Percentiles rank a stretch among this genome's conserved stretches.
phyloP scores from a whole-genome alignment of 2,329 filamentous ascomycete species.

The Lasiodiplodia theobromae region DNA sequence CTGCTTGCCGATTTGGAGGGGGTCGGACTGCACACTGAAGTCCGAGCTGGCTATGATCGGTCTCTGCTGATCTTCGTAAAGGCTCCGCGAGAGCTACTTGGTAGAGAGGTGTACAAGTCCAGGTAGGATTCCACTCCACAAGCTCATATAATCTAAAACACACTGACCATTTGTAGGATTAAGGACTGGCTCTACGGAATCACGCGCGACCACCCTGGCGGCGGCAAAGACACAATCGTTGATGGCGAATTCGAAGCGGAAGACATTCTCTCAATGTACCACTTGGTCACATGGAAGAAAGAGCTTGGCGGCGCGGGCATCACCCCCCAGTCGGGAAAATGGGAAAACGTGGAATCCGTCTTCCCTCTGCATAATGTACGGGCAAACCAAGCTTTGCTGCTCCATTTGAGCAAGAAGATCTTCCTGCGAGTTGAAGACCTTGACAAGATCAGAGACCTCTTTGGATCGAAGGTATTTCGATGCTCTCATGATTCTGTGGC shows the following conservation, averaged over 20 bases:
- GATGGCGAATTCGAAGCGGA: conserved; percentile 80
- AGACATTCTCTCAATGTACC: conserved; percentile 76
- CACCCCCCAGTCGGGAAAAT: conserved; percentile 71
- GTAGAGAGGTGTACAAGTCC: conserved; percentile 42
- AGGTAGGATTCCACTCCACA: conserved; percentile 33
- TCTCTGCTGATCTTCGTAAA: conserved; percentile 42
- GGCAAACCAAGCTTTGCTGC: conserved; percentile 79
- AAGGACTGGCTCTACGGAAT: conserved; percentile 88
- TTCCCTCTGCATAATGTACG: conserved; percentile 81
- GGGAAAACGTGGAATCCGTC: conserved; percentile 75
- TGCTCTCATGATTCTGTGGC: background rate
- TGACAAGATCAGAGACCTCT: conserved; percentile 76
- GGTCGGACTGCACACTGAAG: conserved; percentile 42
- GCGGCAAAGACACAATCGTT: conserved; percentile 41
- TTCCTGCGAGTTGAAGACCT: conserved; percentile 71
- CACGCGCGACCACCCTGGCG: conserved; percentile 66
- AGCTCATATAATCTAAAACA: background rate
- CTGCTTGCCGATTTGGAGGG: conserved; percentile 39
- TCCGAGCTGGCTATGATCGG: conserved; percentile 41
- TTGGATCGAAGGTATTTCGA: conserved; percentile 69
- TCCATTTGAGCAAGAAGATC: conserved; percentile 75
- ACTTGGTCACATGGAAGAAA: conserved; percentile 75
- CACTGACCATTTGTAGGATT: conserved; percentile 58
- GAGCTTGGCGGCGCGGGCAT: conserved; percentile 82
- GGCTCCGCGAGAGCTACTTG: conserved; percentile 40